phyloP scores from a whole-genome alignment of 352 stramenopile species.

The Globisporangium nunn region DNA sequence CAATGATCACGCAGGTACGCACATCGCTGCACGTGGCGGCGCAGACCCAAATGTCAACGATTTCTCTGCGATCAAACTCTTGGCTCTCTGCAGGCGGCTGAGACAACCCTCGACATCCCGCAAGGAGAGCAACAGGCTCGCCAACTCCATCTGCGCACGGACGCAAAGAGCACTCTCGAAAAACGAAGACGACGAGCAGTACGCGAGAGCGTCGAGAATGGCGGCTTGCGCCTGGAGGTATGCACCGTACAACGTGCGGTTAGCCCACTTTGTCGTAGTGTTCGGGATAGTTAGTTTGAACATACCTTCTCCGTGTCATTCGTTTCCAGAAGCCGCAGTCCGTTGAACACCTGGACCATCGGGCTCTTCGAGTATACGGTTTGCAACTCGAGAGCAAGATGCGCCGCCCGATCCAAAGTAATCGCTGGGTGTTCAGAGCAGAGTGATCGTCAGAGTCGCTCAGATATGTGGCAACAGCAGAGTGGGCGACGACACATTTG shows the following conservation, averaged over 20 bases:
- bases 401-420: constrained; percentile 15
- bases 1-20: constrained; percentile 11
- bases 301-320: constrained; percentile 26
- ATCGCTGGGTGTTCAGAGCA: constrained; percentile 21
- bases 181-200: constrained; percentile 57
- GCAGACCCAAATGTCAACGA: constrained; percentile 24
- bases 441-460: constrained; percentile 1
- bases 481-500: neutral
- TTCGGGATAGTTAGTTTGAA: neutral
- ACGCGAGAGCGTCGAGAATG: constrained; percentile 51
- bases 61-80: constrained; percentile 42
- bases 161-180: constrained; percentile 57
- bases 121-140: constrained; percentile 27
- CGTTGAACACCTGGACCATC: constrained; percentile 45
- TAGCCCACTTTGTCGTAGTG: neutral
- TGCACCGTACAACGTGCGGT: neutral
- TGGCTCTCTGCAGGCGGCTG: constrained; percentile 35
- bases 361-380: constrained; percentile 31
- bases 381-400: constrained; percentile 22
- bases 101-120: constrained; percentile 61
- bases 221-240: constrained; percentile 30
- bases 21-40: constrained; percentile 30
- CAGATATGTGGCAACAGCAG: neutral
- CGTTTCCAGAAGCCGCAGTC: constrained; percentile 15
- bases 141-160: constrained; percentile 45